Conservation (phyloP, 306 rosid genomes). For the apple (Malus domestica) region ASM211411v1 NC_041798.1:20821501-20822000, state of each 20-base stretch:
- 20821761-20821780: not conserved
- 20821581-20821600: slow-evolving; percentile 63
- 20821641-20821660: slow-evolving; percentile 91
- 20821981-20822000: not conserved
- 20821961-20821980: not conserved
- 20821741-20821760: not conserved
- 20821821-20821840: not conserved
- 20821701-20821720: slow-evolving; percentile 82
- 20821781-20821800: not conserved
- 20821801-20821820: not conserved
- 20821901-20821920: not conserved
- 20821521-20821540: slow-evolving; percentile 67
- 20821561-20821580: slow-evolving; percentile 82
- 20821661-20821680: slow-evolving; percentile 59
- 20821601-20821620: slow-evolving; percentile 92
- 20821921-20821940: not conserved
- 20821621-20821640: slow-evolving; percentile 93
- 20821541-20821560: slow-evolving; percentile 91
- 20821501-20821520: slow-evolving; percentile 64
- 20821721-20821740: slow-evolving; percentile 50
- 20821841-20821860: not conserved
- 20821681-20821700: slow-evolving; percentile 83
- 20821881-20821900: not conserved
- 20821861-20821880: not conserved
- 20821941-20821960: not conserved